A percentile compares a stretch with the other conserved stretches of the same genome.
These are phyloP conservation scores for Penicillium odoratum DNA, from an alignment of 495 filamentous ascomycete genomes.

Conservation along the genomic window DNA sequence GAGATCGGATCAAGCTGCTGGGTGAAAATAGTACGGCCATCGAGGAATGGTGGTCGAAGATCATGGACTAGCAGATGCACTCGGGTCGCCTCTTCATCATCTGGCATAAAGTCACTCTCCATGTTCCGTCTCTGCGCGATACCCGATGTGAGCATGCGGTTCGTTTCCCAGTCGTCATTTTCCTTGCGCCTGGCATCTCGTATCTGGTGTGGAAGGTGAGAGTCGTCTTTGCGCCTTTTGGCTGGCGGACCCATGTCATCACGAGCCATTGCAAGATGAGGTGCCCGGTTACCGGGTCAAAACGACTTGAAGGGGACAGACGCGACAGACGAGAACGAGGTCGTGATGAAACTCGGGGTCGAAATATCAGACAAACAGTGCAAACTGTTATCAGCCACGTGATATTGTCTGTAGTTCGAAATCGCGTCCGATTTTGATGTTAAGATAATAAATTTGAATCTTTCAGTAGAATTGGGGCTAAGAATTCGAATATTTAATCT, in stretches of 20 bases:
- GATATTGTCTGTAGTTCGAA: neutral
- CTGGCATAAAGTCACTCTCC: constrained; percentile 77
- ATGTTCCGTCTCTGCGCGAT: constrained; percentile 88
- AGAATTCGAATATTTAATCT: neutral
- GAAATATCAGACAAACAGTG: constrained; percentile 23
- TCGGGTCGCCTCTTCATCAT: constrained; percentile 88
- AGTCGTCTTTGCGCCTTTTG: constrained; percentile 45
- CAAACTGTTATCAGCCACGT: constrained; percentile 33
- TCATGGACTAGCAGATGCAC: constrained; percentile 94
- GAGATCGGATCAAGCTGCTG: constrained; percentile 96
- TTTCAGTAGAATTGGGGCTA: neutral
- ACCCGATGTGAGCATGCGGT: constrained; percentile 95
- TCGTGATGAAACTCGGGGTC: constrained; percentile 3
- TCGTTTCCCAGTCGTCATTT: constrained; percentile 96
- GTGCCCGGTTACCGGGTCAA: neutral
- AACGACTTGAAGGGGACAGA: neutral
- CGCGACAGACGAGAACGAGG: neutral
- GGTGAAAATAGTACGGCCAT: constrained; percentile 93
- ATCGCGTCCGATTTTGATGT: neutral
- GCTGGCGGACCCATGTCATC: constrained; percentile 42
- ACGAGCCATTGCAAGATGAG: constrained; percentile 32
- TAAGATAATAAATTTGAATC: neutral
- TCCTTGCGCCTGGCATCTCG: constrained; percentile 77
- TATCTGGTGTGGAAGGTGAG: constrained; percentile 38
- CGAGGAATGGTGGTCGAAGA: constrained; percentile 90